phyloP scores from a whole-genome alignment of 768 basidiomycete genomes.

The Phlegmacium glaucopus region DNA sequence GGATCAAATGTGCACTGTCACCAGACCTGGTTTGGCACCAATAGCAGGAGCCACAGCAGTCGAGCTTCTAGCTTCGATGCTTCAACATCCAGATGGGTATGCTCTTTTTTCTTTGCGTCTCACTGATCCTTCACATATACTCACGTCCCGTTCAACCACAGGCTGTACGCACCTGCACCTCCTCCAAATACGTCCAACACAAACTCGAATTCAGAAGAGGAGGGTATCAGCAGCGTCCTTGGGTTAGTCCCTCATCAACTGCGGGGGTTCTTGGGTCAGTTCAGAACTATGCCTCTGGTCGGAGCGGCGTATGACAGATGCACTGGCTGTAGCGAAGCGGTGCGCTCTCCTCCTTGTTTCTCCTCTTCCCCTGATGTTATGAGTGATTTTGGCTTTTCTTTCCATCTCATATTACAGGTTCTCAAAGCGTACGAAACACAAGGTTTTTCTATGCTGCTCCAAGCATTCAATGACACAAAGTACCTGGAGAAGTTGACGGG shows the following conservation, averaged over 20 bases:
- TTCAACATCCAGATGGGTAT: constrained; percentile 90
- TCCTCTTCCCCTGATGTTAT: background rate
- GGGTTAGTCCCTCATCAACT: constrained; percentile 94
- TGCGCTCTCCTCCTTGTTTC: constrained; percentile 30
- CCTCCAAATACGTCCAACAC: constrained; percentile 35
- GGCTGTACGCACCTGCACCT: constrained; percentile 66
- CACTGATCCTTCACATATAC: background rate
- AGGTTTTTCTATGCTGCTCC: constrained; percentile 75
- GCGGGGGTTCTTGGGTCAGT: constrained; percentile 85
- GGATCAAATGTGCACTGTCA: constrained; percentile 99
- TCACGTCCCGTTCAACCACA: too few species aligned
- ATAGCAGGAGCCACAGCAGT: constrained; percentile 92
- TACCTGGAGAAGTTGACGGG: constrained; percentile 77
- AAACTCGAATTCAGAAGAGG: constrained; percentile 24
- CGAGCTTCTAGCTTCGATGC: constrained; percentile 81
- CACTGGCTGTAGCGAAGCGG: constrained; percentile 85
- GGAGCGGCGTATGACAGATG: constrained; percentile 87
- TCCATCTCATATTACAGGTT: constrained; percentile 43
- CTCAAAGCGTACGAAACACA: constrained; percentile 76
- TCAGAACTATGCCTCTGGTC: constrained; percentile 77
- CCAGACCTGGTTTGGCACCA: constrained; percentile 88
- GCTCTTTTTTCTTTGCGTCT: constrained; percentile 10
- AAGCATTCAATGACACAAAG: constrained; percentile 79
- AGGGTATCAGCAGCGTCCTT: constrained; percentile 50
- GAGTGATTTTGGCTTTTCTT: background rate